Evolutionary conservation across 306 rosid species (phyloP).

Genomic region (Cucumis cinereus): DNA sequence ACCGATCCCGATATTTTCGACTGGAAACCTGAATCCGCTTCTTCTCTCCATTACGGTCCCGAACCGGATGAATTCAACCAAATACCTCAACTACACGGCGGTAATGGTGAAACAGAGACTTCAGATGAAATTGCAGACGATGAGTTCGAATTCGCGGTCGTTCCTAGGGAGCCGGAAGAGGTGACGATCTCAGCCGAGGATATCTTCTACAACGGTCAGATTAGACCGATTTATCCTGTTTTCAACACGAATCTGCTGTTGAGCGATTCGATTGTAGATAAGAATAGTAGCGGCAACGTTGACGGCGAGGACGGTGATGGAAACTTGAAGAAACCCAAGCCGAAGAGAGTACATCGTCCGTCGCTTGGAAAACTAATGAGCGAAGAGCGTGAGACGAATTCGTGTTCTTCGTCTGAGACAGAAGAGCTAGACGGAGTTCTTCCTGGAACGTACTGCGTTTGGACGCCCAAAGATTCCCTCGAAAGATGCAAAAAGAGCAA

Average conservation of each 20-base stretch:
- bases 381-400: constrained; percentile 45
- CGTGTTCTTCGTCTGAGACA: constrained; percentile 55
- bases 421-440: constrained; percentile 44
- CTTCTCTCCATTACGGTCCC: background rate
- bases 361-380: constrained; percentile 63
- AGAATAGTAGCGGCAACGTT: background rate
- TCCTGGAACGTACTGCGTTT: constrained; percentile 49
- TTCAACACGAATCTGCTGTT: constrained; percentile 31
- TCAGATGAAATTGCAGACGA: constrained; percentile 1
- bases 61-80: background rate
- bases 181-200: constrained; percentile 64
- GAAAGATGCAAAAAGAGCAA: constrained; percentile 40
- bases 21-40: background rate
- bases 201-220: constrained; percentile 74
- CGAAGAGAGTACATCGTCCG: constrained; percentile 20
- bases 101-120: background rate
- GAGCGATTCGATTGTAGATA: background rate
- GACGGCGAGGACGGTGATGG: constrained; percentile 1
- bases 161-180: constrained; percentile 19
- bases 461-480: constrained; percentile 39
- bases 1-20: constrained; percentile 3
- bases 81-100: background rate
- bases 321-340: constrained; percentile 7
- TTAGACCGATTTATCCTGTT: constrained; percentile 52
- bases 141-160: constrained; percentile 54